Percentiles rank a stretch among this genome's conserved stretches.
These are phyloP conservation scores for Camellia sinensis DNA, from an alignment of 148 eudicot genomes.

Conservation along the genomic window DNA sequence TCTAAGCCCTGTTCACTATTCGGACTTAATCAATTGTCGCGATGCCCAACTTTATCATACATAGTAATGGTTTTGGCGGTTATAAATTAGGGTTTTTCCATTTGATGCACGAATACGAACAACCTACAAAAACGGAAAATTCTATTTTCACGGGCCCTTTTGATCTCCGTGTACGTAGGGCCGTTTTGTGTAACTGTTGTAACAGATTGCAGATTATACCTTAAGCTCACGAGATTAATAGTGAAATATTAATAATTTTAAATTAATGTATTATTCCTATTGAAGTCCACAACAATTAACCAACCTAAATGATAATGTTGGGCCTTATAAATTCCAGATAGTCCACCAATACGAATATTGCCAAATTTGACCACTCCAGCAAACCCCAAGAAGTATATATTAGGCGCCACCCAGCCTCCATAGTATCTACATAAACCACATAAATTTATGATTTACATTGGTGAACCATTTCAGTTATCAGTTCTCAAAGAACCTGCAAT, in stretches of 20 bases:
- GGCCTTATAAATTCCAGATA: conserved; percentile 89
- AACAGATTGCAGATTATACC: too few species aligned
- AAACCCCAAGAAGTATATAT: conserved; percentile 93
- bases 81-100: too few species aligned
- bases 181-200: too few species aligned
- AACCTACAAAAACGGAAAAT: too few species aligned
- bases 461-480: background rate
- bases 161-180: too few species aligned
- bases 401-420: conserved; percentile 99
- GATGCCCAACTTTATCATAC: too few species aligned
- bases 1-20: background rate
- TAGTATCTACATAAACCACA: conserved; percentile 64
- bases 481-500: background rate
- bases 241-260: too few species aligned
- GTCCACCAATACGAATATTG: conserved; percentile 85
- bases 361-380: conserved; percentile 97
- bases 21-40: background rate
- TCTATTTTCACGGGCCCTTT: too few species aligned
- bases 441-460: background rate
- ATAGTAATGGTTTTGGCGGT: too few species aligned
- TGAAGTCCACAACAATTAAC: conserved; percentile 1
- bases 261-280: too few species aligned
- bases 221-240: too few species aligned
- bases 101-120: too few species aligned
- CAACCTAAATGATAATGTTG: conserved; percentile 73